These are phyloP conservation scores for Candida sakaeoensis DNA, from an alignment of 805 yeast species.

Conservation along the genomic window DNA sequence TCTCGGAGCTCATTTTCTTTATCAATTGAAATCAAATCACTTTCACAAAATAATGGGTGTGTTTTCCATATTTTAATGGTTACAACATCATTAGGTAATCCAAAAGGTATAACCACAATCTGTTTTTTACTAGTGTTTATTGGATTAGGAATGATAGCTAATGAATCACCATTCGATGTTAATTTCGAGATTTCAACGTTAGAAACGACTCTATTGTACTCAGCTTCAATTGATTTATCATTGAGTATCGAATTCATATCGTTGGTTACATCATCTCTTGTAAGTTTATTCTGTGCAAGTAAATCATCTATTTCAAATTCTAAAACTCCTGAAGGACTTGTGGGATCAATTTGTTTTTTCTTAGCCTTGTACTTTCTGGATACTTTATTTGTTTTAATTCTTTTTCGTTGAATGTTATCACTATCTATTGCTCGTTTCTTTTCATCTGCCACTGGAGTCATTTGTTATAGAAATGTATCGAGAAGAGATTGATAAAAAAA, in stretches of 20 bases:
- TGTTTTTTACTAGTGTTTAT: constrained; percentile 34
- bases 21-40: constrained; percentile 61
- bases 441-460: constrained; percentile 8
- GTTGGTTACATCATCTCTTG: constrained; percentile 49
- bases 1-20: constrained; percentile 37
- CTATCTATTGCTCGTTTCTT: constrained; percentile 1
- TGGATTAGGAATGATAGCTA: constrained; percentile 68
- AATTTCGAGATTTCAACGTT: constrained; percentile 56
- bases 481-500: not conserved
- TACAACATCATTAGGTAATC: constrained; percentile 81
- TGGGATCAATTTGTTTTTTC: constrained; percentile 63
- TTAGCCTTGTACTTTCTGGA: constrained; percentile 41
- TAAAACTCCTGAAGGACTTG: constrained; percentile 78
- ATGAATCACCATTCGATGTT: constrained; percentile 84
- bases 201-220: constrained; percentile 56
- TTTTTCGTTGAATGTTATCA: not conserved
- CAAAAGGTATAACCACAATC: constrained; percentile 79
- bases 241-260: constrained; percentile 66
- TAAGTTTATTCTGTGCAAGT: constrained; percentile 38
- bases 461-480: not conserved
- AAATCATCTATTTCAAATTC: constrained; percentile 67
- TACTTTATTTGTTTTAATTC: not conserved
- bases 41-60: constrained; percentile 68
- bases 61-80: constrained; percentile 71
- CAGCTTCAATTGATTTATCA: constrained; percentile 43